A percentile compares a stretch with the other conserved stretches of the same genome.
phyloP scores from a whole-genome alignment of 148 eudicot species.

The Amaranthus hypochondriacus region DNA sequence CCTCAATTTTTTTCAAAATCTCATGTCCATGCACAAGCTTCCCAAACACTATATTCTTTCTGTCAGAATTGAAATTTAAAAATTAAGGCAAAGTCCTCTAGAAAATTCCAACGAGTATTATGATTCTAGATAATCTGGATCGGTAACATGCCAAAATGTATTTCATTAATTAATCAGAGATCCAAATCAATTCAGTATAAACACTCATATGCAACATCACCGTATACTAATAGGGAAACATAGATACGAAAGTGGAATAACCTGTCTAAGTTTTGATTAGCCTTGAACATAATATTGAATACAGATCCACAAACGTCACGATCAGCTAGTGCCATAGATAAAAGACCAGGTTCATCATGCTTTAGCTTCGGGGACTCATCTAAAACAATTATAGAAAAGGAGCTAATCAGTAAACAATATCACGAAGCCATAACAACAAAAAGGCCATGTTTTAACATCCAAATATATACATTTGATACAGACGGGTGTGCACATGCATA shows the following conservation, averaged over 20 bases:
- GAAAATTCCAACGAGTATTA: too few species aligned
- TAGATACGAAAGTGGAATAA: slow-evolving; percentile 9
- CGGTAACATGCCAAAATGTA: not conserved
- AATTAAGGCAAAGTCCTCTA: too few species aligned
- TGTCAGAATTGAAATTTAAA: slow-evolving; percentile 21
- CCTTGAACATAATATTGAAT: slow-evolving; percentile 59
- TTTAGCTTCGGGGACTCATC: slow-evolving; percentile 76
- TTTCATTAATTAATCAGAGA: not conserved
- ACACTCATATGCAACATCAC: not conserved
- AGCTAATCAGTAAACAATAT: not conserved
- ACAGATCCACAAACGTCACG: slow-evolving; percentile 78
- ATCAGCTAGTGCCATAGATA: slow-evolving; percentile 80
- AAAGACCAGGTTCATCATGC: slow-evolving; percentile 80
- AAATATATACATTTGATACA: not conserved
- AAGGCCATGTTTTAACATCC: not conserved
- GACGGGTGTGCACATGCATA: too few species aligned
- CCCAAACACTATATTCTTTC: slow-evolving; percentile 83
- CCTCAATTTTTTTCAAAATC: slow-evolving; percentile 75
- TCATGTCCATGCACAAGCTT: slow-evolving; percentile 74
- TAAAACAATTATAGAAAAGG: slow-evolving; percentile 34
- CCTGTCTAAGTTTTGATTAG: slow-evolving; percentile 81
- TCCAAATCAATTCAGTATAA: not conserved
- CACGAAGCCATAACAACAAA: not conserved
- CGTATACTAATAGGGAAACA: not conserved
- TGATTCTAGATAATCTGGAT: too few species aligned